Conservation (phyloP, 352 stramenopile species). For the Pythium coloratum region DNA sequence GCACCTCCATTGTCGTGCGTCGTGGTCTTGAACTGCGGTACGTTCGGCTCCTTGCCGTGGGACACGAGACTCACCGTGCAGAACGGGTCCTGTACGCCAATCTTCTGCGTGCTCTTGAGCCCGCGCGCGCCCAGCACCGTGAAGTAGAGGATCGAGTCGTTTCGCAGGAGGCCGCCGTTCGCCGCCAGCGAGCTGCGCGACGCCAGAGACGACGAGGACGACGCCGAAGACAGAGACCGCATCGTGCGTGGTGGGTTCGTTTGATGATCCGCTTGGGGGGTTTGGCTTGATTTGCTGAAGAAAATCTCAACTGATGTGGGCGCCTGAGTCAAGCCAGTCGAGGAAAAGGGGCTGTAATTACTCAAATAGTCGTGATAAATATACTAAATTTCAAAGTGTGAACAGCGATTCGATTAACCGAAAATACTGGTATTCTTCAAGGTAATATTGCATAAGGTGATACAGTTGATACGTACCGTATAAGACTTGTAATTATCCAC, state of each 20-base stretch:
- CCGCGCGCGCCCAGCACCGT: conserved; percentile 62
- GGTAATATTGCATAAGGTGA: no score
- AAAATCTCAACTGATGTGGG: neutral
- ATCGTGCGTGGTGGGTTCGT: neutral
- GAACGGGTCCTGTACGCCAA: conserved; percentile 78
- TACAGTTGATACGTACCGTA: no score
- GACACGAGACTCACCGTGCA: conserved; percentile 62
- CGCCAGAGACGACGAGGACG: conserved; percentile 9
- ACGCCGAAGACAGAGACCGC: conserved; percentile 7
- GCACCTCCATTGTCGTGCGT: conserved; percentile 72
- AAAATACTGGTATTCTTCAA: no score
- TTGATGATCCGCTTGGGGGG: neutral
- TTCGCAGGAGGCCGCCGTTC: conserved; percentile 41
- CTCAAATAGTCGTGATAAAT: neutral
- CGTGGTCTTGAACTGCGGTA: conserved; percentile 67
- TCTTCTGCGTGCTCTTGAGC: conserved; percentile 65
- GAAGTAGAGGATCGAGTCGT: conserved; percentile 72
- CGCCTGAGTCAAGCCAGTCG: neutral
- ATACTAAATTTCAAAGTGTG: no score
- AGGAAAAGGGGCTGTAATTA: neutral
- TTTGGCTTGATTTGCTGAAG: neutral
- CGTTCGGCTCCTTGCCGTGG: conserved; percentile 46
- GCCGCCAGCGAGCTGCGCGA: conserved; percentile 22
- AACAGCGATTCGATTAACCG: no score
- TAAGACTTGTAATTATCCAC: no score